A percentile compares a stretch with the other conserved stretches of the same genome.
phyloP scores from a whole-genome alignment of 495 filamentous ascomycete genomes.

The Hypoxylon lenormandii region DNA sequence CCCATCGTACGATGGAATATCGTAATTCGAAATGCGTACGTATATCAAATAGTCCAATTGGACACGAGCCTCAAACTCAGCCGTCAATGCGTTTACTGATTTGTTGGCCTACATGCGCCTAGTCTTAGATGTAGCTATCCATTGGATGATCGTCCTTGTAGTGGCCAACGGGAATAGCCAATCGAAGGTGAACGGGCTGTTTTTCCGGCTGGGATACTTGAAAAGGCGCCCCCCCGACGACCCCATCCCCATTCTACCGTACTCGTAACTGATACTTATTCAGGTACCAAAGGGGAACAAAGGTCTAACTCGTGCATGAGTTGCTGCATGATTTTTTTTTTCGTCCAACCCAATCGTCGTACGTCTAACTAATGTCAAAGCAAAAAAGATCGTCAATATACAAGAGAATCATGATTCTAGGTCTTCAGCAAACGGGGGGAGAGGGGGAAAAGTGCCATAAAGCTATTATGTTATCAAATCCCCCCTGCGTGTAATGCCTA shows the following conservation, averaged over 20 bases:
- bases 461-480: slow-evolving; percentile 6
- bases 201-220: slow-evolving; percentile 42
- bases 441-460: not conserved
- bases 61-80: slow-evolving; percentile 45
- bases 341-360: not conserved
- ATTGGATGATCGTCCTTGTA: slow-evolving; percentile 41
- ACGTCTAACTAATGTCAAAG: not conserved
- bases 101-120: slow-evolving; percentile 46
- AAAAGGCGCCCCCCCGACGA: slow-evolving; percentile 19
- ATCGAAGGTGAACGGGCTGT: slow-evolving; percentile 37
- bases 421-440: slow-evolving; percentile 8
- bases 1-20: slow-evolving; percentile 46
- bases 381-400: not conserved
- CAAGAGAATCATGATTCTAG: not conserved
- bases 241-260: slow-evolving; percentile 36
- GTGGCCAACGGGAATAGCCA: slow-evolving; percentile 35
- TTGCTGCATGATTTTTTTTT: slow-evolving; percentile 1
- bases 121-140: slow-evolving; percentile 32
- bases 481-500: slow-evolving; percentile 1
- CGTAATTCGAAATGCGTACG: slow-evolving; percentile 36
- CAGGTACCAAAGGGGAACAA: slow-evolving; percentile 23
- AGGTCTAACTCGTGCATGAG: slow-evolving; percentile 7
- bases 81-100: slow-evolving; percentile 45
- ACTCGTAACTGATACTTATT: slow-evolving; percentile 28
- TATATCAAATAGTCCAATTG: slow-evolving; percentile 42